Conservation (phyloP, 1,139 yeast genomes). For the Pichia sp. region DNA sequence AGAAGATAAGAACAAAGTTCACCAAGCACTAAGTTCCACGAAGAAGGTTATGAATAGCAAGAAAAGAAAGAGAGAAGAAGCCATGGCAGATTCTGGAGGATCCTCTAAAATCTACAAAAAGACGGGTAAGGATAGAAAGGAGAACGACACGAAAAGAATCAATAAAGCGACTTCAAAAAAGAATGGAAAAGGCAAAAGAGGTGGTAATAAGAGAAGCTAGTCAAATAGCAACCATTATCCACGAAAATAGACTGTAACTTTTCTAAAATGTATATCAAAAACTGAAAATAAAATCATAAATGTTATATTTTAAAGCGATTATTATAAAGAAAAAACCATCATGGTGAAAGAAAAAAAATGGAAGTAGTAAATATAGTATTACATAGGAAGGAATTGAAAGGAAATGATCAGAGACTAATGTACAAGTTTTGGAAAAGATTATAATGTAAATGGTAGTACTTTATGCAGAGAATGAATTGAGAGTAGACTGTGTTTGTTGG, state of each 20-base stretch:
- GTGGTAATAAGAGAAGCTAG: constrained; percentile 4
- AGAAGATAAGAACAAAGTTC: constrained; percentile 44
- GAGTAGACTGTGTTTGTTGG: background rate
- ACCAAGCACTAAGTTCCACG: constrained; percentile 29
- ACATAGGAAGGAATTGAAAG: background rate
- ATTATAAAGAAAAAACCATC: background rate
- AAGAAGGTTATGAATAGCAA: constrained; percentile 49
- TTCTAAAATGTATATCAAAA: background rate
- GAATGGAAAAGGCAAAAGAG: constrained; percentile 12
- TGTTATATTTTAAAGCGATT: background rate
- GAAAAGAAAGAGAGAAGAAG: constrained; percentile 58
- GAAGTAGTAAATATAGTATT: background rate
- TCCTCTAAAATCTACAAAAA: constrained; percentile 60
- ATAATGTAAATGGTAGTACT: background rate
- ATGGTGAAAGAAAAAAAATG: background rate
- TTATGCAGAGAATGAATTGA: background rate
- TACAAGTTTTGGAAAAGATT: background rate
- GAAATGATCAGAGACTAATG: background rate
- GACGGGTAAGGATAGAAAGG: constrained; percentile 61
- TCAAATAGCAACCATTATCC: background rate
- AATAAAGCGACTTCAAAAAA: constrained; percentile 15
- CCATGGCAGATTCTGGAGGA: constrained; percentile 39
- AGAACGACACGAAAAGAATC: constrained; percentile 29
- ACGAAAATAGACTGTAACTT: background rate
- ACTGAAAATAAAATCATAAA: background rate